Base-by-base conservation (phyloP, 2,329 filamentous ascomycete genomes). In the Alternaria burnsii region DNA sequence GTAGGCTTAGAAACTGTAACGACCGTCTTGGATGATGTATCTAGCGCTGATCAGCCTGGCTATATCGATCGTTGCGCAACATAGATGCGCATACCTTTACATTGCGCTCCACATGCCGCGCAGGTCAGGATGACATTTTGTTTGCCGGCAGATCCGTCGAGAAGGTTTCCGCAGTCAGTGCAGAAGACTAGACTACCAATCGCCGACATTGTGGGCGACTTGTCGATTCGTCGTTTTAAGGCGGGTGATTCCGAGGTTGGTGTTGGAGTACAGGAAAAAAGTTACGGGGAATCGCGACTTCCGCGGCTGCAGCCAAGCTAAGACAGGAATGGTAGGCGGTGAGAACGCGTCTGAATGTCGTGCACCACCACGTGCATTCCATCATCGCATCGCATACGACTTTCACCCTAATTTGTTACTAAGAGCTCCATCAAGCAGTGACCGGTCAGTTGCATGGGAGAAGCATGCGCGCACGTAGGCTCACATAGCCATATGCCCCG, bases 161-260 rank as follows among this genome's bases (percentile, higher is more conserved):
- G 84, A 4, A 97, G 85, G 77, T 97, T 97, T 63, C 94, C 94
- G 79, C 94, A 98, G 77, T 94, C 92, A 55, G 86, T 92, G 83
- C 94, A 98, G 80, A 98, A 98, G 36, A 97, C 89, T 41, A 98
- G 85, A 53, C 93, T 94, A 57, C 93, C 94, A 68, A 97, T 93
- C 18, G 92, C 89, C 67, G 94, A 89, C 94, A 97, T 97, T 63
- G 70, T 82, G 59, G 38, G 30, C 58, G 38, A 34, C 41, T 41
- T 56, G 28, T 53, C 12, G 54, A 30, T 51, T 46, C 58, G 44
- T 55, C 22, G 55, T 36, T 44, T 50, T 41, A 54, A 47, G 24
- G 47, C 1, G 30, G 32, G 10, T 36, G 41, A 28, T 56, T n/a
- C 40, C 32, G 14, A 36, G 32, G 6, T 38, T n/a, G 34, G 58